These are phyloP conservation scores for Beauveria medogensis DNA, from an alignment of 2,329 filamentous ascomycete genomes.

Conservation along the genomic window DNA sequence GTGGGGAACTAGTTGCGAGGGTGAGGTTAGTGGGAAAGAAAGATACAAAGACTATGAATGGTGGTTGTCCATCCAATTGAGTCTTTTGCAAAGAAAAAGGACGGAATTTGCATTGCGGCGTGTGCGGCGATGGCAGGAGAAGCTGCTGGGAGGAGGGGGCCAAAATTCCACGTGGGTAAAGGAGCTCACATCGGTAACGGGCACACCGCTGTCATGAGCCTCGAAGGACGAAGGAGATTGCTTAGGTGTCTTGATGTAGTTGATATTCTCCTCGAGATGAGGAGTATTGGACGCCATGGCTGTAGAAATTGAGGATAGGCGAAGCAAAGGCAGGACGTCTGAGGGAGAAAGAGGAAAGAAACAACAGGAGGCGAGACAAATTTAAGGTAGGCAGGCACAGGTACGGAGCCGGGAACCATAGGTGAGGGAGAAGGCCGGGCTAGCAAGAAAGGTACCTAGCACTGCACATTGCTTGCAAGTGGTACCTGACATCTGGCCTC, in stretches of 20 bases:
- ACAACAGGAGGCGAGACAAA: constrained; percentile 4
- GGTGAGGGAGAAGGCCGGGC: background rate
- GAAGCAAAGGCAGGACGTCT: constrained; percentile 6
- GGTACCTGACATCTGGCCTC: background rate
- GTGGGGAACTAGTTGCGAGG: constrained; percentile 38
- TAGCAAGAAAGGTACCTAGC: background rate
- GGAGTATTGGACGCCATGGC: constrained; percentile 11
- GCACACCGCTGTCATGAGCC: constrained; percentile 51
- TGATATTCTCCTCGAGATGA: constrained; percentile 10
- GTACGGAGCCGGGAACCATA: background rate
- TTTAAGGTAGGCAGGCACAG: background rate
- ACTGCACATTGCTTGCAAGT: background rate
- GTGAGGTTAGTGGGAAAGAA: background rate
- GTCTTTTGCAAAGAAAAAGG: background rate
- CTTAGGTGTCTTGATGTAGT: constrained; percentile 31
- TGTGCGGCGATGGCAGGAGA: background rate
- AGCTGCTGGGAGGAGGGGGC: background rate
- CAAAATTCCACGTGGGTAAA: constrained; percentile 18
- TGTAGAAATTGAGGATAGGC: background rate
- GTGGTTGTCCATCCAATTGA: background rate
- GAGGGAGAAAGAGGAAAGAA: background rate
- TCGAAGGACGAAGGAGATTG: constrained; percentile 51
- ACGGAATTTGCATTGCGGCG: background rate
- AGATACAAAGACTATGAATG: background rate
- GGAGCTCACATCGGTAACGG: constrained; percentile 33